These are phyloP conservation scores for Myxozyma sirexii DNA, from an alignment of 805 yeast species.

Conservation along the genomic window DNA sequence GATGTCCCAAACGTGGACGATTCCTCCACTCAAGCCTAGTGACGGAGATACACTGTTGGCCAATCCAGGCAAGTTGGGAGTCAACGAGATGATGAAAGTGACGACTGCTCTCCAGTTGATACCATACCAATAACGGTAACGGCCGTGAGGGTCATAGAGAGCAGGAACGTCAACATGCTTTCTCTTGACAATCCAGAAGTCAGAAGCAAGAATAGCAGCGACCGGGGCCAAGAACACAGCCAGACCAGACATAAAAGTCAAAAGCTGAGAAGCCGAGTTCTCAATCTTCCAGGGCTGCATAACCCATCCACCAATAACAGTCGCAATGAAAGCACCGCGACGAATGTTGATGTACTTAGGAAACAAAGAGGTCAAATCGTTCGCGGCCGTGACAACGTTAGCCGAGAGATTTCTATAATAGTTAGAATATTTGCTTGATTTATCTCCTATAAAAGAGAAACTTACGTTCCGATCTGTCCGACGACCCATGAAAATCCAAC, in stretches of 20 bases:
- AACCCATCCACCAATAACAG: conserved; percentile 35
- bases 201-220: conserved; percentile 31
- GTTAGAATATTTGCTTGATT: background rate
- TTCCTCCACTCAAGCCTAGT: conserved; percentile 29
- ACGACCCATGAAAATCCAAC: conserved; percentile 32
- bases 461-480: conserved; percentile 33
- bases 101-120: conserved; percentile 49
- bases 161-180: conserved; percentile 31
- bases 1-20: conserved; percentile 37
- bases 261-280: conserved; percentile 30
- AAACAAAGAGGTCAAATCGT: conserved; percentile 58
- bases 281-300: conserved; percentile 36
- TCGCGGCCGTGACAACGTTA: conserved; percentile 62
- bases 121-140: conserved; percentile 52
- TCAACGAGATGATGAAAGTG: conserved; percentile 39
- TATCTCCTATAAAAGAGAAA: background rate
- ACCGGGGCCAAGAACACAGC: conserved; percentile 35
- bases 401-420: conserved; percentile 45
- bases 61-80: conserved; percentile 38
- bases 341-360: conserved; percentile 62
- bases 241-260: conserved; percentile 33
- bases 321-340: conserved; percentile 48
- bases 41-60: conserved; percentile 33
- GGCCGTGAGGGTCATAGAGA: conserved; percentile 40
- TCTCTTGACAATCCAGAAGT: conserved; percentile 32